Conservation (phyloP, 1,284 basidiomycete species). For the Taiwanofungus camphoratus region DNA sequence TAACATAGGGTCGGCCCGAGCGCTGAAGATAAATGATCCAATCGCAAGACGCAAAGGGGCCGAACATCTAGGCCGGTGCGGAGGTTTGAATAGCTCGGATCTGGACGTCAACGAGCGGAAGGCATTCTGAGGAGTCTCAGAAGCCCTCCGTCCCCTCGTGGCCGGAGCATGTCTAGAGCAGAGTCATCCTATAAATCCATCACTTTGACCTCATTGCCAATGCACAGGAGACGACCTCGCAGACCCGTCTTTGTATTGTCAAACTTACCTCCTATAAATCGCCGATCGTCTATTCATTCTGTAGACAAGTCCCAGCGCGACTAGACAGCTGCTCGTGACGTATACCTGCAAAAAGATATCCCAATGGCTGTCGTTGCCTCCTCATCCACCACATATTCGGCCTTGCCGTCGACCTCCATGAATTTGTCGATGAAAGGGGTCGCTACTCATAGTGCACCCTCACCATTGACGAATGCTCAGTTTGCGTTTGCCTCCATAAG, state of each 20-base stretch:
- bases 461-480: conserved; percentile 3
- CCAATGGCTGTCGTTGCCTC: too few relatives aligned
- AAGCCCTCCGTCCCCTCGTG: conserved; percentile 4
- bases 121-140: not conserved
- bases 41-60: not conserved
- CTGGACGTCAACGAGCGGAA: not conserved
- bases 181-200: conserved; percentile 1
- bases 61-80: not conserved
- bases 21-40: too few relatives aligned
- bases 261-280: too few relatives aligned
- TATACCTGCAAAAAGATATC: too few relatives aligned
- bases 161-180: conserved; percentile 3
- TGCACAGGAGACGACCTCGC: not conserved
- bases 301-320: too few relatives aligned
- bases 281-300: too few relatives aligned
- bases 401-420: too few relatives aligned
- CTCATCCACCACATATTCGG: too few relatives aligned
- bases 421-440: not conserved
- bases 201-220: too few relatives aligned
- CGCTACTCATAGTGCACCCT: not conserved
- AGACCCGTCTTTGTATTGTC: not conserved
- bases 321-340: too few relatives aligned
- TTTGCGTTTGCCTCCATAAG: conserved; percentile 33
- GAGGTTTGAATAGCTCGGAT: not conserved
- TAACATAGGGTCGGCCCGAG: too few relatives aligned